A percentile compares a stretch with the other conserved stretches of the same genome.
phyloP scores from a whole-genome alignment of 2,329 filamentous ascomycete species.

The Alternaria brassicae region DNA sequence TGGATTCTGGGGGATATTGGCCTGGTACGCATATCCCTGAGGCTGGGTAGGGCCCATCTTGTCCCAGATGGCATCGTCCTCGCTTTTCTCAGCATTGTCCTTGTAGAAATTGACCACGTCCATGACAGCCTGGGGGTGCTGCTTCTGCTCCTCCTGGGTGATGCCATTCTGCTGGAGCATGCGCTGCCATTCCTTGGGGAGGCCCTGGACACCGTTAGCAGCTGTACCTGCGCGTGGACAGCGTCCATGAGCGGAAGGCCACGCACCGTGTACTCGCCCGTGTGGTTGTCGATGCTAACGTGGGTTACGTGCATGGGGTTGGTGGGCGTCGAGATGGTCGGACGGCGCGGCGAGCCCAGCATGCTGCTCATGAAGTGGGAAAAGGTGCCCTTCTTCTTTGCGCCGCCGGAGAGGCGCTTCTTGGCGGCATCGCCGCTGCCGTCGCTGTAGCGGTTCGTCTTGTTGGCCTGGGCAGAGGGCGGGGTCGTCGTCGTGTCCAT shows the following conservation, averaged over 20 bases:
- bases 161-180: slow-evolving; percentile 96
- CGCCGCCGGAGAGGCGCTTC: slow-evolving; percentile 45
- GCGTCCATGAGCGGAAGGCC: background rate
- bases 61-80: slow-evolving; percentile 89
- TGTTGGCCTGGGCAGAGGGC: slow-evolving; percentile 44
- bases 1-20: slow-evolving; percentile 42
- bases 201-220: slow-evolving; percentile 65
- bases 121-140: slow-evolving; percentile 93
- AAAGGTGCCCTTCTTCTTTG: slow-evolving; percentile 53
- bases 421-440: slow-evolving; percentile 39
- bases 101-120: slow-evolving; percentile 98
- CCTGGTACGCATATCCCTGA: slow-evolving; percentile 54
- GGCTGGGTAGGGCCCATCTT: slow-evolving; percentile 91
- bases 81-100: slow-evolving; percentile 81
- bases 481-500: slow-evolving; percentile 52
- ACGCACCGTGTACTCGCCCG: slow-evolving; percentile 90
- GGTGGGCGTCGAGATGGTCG: slow-evolving; percentile 95
- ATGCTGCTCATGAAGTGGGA: slow-evolving; percentile 51
- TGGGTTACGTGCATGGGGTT: slow-evolving; percentile 98
- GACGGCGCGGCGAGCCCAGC: slow-evolving; percentile 76
- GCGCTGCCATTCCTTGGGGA: slow-evolving; percentile 97
- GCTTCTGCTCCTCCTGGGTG: slow-evolving; percentile 91
- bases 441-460: slow-evolving; percentile 50
- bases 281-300: slow-evolving; percentile 95
- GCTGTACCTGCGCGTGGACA: slow-evolving; percentile 1